A percentile compares a stretch with the other conserved stretches of the same genome.
Conservation (phyloP, 179 eudicot species). For the Silene coronaria region DNA sequence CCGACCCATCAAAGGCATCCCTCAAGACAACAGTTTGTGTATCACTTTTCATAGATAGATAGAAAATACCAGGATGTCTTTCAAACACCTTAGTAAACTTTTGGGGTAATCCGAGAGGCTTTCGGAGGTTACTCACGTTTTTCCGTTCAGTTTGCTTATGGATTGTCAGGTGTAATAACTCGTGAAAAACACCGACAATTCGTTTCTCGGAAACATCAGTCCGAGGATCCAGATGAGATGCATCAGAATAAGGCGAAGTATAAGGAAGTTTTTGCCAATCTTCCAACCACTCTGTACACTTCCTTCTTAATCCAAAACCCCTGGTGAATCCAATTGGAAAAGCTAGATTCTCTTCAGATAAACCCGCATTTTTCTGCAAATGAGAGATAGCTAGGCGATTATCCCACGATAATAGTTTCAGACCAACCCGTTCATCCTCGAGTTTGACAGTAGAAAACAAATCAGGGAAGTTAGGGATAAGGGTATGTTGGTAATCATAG, state of each 20-base stretch:
- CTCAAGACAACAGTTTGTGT: conserved; percentile 74
- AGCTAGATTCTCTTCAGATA: conserved; percentile 31
- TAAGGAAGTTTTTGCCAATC: conserved; percentile 93
- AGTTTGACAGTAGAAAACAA: conserved; percentile 49
- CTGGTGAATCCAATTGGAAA: conserved; percentile 74
- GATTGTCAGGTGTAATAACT: conserved; percentile 68
- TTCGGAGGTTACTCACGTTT: conserved; percentile 76
- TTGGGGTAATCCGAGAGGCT: conserved; percentile 63
- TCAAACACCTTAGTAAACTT: conserved; percentile 92
- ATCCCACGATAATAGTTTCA: conserved; percentile 63
- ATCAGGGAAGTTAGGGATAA: conserved; percentile 36
- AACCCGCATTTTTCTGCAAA: conserved; percentile 38
- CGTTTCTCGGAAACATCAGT: conserved; percentile 94
- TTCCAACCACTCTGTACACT: conserved; percentile 71
- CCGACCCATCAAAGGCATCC: conserved; percentile 57
- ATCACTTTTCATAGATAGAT: conserved; percentile 64
- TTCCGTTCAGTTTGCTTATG: conserved; percentile 60
- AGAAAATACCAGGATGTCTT: conserved; percentile 88
- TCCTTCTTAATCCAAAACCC: conserved; percentile 80
- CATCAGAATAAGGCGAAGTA: conserved; percentile 71
- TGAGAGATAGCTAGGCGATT: conserved; percentile 51
- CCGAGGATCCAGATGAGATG: conserved; percentile 74
- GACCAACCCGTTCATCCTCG: conserved; percentile 61
- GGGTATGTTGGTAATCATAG: conserved; percentile 44
- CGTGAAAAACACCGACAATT: conserved; percentile 79